Evolutionary conservation across 768 basidiomycete genomes (phyloP).

Genomic region (Gelatoporia subvermispora): DNA sequence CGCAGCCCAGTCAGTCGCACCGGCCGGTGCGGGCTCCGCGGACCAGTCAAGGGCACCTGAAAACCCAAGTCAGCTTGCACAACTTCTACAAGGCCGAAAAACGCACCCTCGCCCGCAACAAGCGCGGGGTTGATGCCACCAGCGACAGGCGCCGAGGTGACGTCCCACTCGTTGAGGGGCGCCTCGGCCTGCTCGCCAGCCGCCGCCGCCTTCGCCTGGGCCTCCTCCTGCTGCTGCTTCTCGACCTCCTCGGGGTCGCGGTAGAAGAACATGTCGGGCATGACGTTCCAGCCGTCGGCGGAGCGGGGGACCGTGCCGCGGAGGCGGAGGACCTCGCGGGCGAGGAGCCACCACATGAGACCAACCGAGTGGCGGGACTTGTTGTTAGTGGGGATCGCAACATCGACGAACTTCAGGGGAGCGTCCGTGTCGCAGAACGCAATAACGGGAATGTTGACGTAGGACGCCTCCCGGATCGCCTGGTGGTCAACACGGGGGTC

Average conservation of each 20-base stretch:
- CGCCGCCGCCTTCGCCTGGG: constrained; percentile 69
- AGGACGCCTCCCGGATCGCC: constrained; percentile 99
- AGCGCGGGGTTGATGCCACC: constrained; percentile 77
- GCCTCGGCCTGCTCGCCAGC: constrained; percentile 52
- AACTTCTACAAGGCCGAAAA: neutral
- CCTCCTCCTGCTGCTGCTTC: constrained; percentile 94
- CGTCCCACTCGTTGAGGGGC: constrained; percentile 69
- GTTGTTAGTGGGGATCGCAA: constrained; percentile 99
- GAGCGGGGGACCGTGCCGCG: constrained; percentile 91
- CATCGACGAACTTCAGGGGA: constrained; percentile 94
- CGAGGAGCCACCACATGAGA: constrained; percentile 96
- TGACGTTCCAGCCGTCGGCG: constrained; percentile 92
- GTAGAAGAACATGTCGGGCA: constrained; percentile 99
- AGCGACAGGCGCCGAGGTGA: constrained; percentile 57
- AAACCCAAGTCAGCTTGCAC: constrained; percentile 3
- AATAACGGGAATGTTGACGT: constrained; percentile 99
- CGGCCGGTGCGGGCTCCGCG: constrained; percentile 63
- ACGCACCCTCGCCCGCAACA: constrained; percentile 53
- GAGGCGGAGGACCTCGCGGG: constrained; percentile 94
- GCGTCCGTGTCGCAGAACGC: constrained; percentile 99
- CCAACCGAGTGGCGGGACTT: constrained; percentile 97
- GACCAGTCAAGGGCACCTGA: constrained; percentile 84
- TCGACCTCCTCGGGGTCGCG: constrained; percentile 99
- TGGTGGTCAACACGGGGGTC: constrained; percentile 99
- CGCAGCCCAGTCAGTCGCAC: constrained; percentile 30